Percentiles rank a stretch among this genome's conserved stretches.
These are phyloP conservation scores for Paramecium biaurelia DNA, from an alignment of 73 alveolate genomes.

Conservation along the genomic window DNA sequence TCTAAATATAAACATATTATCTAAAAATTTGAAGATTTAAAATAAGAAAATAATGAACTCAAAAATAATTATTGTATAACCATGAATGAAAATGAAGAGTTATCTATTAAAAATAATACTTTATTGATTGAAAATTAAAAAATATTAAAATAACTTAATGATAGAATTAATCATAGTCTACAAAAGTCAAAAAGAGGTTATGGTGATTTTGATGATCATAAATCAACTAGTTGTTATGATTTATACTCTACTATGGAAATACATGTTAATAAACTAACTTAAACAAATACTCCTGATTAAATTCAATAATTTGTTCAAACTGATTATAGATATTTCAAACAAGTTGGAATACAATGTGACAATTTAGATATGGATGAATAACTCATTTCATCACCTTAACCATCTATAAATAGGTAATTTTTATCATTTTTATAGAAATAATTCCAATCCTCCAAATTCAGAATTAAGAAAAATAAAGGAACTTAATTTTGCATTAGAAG, in stretches of 20 bases:
- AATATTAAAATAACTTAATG: not conserved
- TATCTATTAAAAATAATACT: not conserved
- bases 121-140: not conserved
- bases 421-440: not conserved
- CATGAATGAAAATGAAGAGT: not conserved
- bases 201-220: not conserved
- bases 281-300: not conserved
- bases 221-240: slow-evolving; percentile 13
- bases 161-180: not conserved
- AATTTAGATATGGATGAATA: not conserved
- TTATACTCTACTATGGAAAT: not conserved
- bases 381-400: not conserved
- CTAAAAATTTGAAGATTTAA: not conserved
- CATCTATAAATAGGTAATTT: not conserved
- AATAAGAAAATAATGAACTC: not conserved
- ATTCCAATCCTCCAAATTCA: not conserved
- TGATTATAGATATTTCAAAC: not conserved
- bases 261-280: not conserved
- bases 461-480: not conserved
- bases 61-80: not conserved
- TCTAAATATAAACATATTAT: not conserved
- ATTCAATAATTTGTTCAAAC: not conserved
- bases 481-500: not conserved
- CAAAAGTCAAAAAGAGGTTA: not conserved
- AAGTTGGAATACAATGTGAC: not conserved